Percentiles rank a stretch among this genome's conserved stretches.
Conservation (phyloP, 768 basidiomycete species). For the Gymnopilus dilepis region DNA sequence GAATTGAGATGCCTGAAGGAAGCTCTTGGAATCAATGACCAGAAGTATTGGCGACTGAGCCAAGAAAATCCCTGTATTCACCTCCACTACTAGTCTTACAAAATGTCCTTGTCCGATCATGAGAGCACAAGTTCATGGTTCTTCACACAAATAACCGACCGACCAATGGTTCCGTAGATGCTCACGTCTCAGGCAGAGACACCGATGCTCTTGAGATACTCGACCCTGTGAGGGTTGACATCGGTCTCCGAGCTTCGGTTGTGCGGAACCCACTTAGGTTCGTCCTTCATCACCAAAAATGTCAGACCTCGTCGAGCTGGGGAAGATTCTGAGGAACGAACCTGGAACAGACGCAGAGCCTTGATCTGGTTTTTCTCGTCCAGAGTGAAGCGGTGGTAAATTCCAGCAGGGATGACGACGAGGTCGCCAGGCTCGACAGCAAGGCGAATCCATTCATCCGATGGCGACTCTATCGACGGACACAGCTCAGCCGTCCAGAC, state of each 20-base stretch:
- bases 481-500: neutral
- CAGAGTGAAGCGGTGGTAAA: conserved; percentile 95
- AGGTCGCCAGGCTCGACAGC: conserved; percentile 81
- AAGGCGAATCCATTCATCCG: conserved; percentile 83
- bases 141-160: neutral
- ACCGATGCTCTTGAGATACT: conserved; percentile 60
- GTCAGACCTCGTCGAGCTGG: neutral
- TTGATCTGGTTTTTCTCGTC: conserved; percentile 76
- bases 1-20: no score
- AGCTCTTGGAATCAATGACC: no score
- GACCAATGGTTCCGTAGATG: neutral
- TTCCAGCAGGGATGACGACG: conserved; percentile 85
- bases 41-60: no score
- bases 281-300: conserved; percentile 58
- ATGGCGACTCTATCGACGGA: conserved; percentile 55
- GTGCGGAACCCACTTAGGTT: conserved; percentile 89
- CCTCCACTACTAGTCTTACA: no score
- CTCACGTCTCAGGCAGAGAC: conserved; percentile 42
- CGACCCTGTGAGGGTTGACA: conserved; percentile 60
- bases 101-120: no score
- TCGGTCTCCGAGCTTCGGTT: conserved; percentile 70
- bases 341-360: conserved; percentile 87
- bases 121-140: neutral
- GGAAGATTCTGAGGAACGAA: conserved; percentile 25
- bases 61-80: no score